A percentile compares a stretch with the other conserved stretches of the same genome.
These are phyloP conservation scores for Kodamaea kaohsiungensis DNA, from an alignment of 805 yeast genomes.

Conservation along the genomic window DNA sequence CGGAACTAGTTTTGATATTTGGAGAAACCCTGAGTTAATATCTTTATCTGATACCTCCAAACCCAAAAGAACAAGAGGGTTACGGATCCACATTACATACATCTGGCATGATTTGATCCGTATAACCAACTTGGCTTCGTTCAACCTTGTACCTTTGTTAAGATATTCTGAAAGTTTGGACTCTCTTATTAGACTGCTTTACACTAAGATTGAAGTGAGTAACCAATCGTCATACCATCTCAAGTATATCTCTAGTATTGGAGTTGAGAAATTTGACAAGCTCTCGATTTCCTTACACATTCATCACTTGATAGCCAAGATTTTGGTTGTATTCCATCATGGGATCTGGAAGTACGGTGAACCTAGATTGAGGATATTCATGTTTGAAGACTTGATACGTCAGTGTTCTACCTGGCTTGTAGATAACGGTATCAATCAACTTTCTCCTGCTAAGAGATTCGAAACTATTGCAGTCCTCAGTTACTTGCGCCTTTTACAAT, in stretches of 20 bases:
- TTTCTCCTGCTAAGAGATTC: constrained; percentile 14
- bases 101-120: constrained; percentile 41
- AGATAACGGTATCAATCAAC: constrained; percentile 18
- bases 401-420: constrained; percentile 29
- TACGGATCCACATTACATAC: constrained; percentile 7
- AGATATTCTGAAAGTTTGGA: constrained; percentile 23
- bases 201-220: constrained; percentile 19
- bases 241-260: not conserved
- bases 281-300: constrained; percentile 13
- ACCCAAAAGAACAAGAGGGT: not conserved
- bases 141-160: constrained; percentile 26
- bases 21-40: constrained; percentile 8
- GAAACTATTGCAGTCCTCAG: constrained; percentile 25
- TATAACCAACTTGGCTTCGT: constrained; percentile 26
- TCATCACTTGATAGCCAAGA: constrained; percentile 31
- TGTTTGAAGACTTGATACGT: constrained; percentile 22
- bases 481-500: constrained; percentile 30
- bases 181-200: constrained; percentile 17
- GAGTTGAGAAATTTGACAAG: constrained; percentile 1
- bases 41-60: not conserved
- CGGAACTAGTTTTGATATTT: constrained; percentile 6
- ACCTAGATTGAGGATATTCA: constrained; percentile 20
- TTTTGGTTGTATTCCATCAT: constrained; percentile 20
- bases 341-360: constrained; percentile 23
- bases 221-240: constrained; percentile 5